Conservation (phyloP, 768 basidiomycete species). For the Suillus plorans region DNA sequence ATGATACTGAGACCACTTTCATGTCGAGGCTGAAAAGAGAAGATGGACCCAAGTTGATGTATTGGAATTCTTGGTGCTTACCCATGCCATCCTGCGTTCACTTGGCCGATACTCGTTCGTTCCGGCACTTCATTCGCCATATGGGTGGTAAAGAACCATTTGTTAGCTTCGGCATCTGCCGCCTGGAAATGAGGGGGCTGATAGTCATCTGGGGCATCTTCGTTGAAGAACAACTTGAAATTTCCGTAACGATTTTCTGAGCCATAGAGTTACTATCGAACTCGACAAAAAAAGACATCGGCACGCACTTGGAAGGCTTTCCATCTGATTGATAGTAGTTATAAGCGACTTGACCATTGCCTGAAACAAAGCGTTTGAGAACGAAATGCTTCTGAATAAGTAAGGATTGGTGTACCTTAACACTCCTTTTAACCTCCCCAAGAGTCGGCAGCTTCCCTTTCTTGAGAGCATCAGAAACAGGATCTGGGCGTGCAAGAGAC, state of each 20-base stretch:
- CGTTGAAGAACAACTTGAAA: conserved; percentile 85
- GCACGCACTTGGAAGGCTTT: conserved; percentile 69
- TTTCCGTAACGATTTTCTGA: conserved; percentile 81
- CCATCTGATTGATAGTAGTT: conserved; percentile 78
- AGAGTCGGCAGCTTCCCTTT: conserved; percentile 69
- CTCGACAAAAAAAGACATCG: not conserved
- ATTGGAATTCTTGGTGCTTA: conserved; percentile 24
- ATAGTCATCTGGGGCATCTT: conserved; percentile 76
- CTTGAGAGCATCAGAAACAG: conserved; percentile 56
- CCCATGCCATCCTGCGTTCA: conserved; percentile 77
- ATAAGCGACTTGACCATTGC: conserved; percentile 75
- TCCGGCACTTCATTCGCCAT: conserved; percentile 71
- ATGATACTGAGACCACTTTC: conserved; percentile 70
- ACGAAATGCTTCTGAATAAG: not conserved
- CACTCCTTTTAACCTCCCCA: conserved; percentile 77
- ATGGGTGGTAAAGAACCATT: conserved; percentile 83
- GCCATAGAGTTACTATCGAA: conserved; percentile 1
- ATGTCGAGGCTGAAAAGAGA: conserved; percentile 59
- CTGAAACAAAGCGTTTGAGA: conserved; percentile 36
- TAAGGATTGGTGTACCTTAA: conserved; percentile 52
- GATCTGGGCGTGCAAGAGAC: conserved; percentile 50
- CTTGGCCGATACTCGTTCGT: conserved; percentile 61
- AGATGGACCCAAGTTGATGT: not conserved
- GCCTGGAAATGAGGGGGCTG: conserved; percentile 80
- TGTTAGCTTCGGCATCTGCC: conserved; percentile 70